A percentile compares a stretch with the other conserved stretches of the same genome.
These are phyloP conservation scores for Blastocystis sp. DNA, from an alignment of 352 stramenopile genomes.

Conservation along the genomic window DNA sequence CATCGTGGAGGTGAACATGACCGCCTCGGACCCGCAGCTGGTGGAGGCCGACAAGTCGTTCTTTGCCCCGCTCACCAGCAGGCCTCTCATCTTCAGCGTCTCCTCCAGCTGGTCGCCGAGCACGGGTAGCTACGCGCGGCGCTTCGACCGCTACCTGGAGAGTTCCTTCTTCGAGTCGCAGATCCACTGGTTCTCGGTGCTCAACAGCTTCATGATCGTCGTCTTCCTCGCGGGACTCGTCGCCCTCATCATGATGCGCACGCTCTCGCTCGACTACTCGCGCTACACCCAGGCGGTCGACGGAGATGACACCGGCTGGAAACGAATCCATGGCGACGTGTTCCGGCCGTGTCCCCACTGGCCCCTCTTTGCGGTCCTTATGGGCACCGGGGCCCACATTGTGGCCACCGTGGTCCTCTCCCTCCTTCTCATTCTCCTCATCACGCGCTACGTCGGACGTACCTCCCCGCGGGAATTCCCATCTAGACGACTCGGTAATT, in stretches of 20 bases:
- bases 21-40: slow-evolving; percentile 71
- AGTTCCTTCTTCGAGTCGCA: slow-evolving; percentile 97
- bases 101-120: slow-evolving; percentile 78
- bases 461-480: slow-evolving; percentile 65
- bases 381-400: slow-evolving; percentile 84
- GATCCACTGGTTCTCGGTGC: slow-evolving; percentile 92
- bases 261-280: slow-evolving; percentile 77
- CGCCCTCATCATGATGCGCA: slow-evolving; percentile 79
- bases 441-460: slow-evolving; percentile 26
- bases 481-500: slow-evolving; percentile 85
- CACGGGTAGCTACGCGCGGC: slow-evolving; percentile 79
- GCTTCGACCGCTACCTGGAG: slow-evolving; percentile 92
- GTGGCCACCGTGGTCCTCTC: slow-evolving; percentile 76
- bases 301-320: slow-evolving; percentile 79
- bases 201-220: slow-evolving; percentile 94
- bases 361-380: slow-evolving; percentile 81
- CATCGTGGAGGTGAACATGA: slow-evolving; percentile 94
- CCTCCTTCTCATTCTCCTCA: slow-evolving; percentile 82
- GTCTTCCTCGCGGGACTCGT: slow-evolving; percentile 85
- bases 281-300: slow-evolving; percentile 71
- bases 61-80: slow-evolving; percentile 72
- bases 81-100: slow-evolving; percentile 83
- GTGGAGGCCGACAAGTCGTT: slow-evolving; percentile 64
- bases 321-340: slow-evolving; percentile 83
- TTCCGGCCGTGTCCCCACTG: slow-evolving; percentile 81